Evolutionary conservation across 108 stramenopile species (phyloP), one percentile per base, ranked within the genome.

Genomic region (Fistulifera pelliculosa): DNA sequence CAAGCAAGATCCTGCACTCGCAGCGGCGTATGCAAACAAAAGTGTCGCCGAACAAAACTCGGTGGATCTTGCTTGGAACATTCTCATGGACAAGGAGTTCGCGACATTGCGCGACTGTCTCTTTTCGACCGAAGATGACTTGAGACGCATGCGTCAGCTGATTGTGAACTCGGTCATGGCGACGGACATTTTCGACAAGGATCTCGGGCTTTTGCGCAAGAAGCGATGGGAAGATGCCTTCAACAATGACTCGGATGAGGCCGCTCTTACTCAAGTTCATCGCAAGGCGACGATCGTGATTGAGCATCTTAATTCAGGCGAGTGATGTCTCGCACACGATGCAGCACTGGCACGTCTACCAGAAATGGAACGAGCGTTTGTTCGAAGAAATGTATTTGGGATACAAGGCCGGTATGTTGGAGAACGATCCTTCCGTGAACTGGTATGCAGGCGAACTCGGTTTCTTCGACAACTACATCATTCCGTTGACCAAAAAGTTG

Each of bases 31-130:
- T 48, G 58, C 65, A 5, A 65, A 71, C 45, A 64, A 71, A 28
- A 57, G 63, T 43, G 72, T 76, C 23, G 72, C 75, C 11, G 79
- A 80, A 48, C 74, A 76, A 51, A 69, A 80, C 56, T 80, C 79
- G 45, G 41, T 80, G 19, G 74, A 70, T 27, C 47, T 76, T 25
- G 68, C 75, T 15, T 80, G 75, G 60, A 60, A 69, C 26, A 17
- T 71, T 17, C 41, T 80, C 25, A 75, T 73, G 66, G 54, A 54
- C 45, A 62, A 73, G 15, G 54, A 58, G 24, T 79, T 69, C 45
- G 52, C 53, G 38, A 35, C 31, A 25, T 56, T 80, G 40, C 65
- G 75, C 39, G 28, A 49, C 6, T 55, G 62, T 49, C 67, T 80
- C 52, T 68, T 61, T 22, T 65, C 57, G 49, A 74, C 63, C 24